These are phyloP conservation scores for Tagetes erecta DNA, from an alignment of 129 eudicot genomes.

Conservation along the genomic window DNA sequence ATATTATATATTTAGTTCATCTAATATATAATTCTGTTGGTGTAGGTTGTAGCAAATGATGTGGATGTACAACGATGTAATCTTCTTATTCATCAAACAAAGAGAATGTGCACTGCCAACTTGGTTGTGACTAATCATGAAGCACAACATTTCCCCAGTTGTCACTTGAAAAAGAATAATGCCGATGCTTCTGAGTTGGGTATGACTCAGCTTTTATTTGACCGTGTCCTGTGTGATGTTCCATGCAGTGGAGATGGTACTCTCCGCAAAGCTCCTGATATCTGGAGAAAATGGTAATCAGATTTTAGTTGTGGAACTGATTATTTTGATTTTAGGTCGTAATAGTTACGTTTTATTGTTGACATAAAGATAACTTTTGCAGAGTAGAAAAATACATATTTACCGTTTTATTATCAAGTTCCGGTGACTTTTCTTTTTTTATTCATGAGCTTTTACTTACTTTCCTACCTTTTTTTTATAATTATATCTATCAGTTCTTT, in stretches of 20 bases:
- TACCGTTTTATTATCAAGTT: not conserved
- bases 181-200: constrained; percentile 39
- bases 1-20: not conserved
- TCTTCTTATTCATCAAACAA: constrained; percentile 98
- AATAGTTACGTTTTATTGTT: not conserved
- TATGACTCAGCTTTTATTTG: constrained; percentile 78
- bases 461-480: not conserved
- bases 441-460: not conserved
- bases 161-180: constrained; percentile 57
- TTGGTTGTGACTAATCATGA: constrained; percentile 96
- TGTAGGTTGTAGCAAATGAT: constrained; percentile 93
- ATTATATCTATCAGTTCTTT: not conserved
- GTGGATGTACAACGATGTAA: constrained; percentile 95
- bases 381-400: not conserved
- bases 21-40: constrained; percentile 20
- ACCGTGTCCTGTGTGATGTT: constrained; percentile 98
- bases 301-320: not conserved
- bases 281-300: constrained; percentile 88
- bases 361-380: not conserved
- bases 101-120: constrained; percentile 97
- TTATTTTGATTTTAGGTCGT: not conserved
- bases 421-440: not conserved
- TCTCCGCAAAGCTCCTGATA: constrained; percentile 98
- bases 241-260: constrained; percentile 99
- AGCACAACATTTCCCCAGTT: constrained; percentile 96